Evolutionary conservation across 306 rosid species (phyloP).

Genomic region (Quillaja saponaria): DNA sequence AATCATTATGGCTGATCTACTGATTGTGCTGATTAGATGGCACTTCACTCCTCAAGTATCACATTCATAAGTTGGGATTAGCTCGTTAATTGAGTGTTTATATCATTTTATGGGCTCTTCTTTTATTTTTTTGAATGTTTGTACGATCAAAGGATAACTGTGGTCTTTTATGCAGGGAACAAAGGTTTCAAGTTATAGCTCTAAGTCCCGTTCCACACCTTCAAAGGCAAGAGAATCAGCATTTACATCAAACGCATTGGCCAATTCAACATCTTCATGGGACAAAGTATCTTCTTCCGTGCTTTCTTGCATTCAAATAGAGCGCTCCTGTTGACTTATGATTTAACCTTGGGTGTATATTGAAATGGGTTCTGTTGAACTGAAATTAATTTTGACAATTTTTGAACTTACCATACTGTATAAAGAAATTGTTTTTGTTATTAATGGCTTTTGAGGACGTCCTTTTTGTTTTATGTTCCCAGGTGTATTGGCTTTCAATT

Average conservation of each 20-base stretch:
- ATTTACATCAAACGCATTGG: conserved; percentile 31
- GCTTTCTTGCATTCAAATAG: conserved; percentile 10
- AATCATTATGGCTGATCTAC: too few relatives aligned
- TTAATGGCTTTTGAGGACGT: too few relatives aligned
- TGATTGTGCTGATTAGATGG: neutral
- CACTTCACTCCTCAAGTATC: neutral
- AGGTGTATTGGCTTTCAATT: conserved; percentile 91
- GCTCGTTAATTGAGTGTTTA: too few relatives aligned
- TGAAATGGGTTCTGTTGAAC: conserved; percentile 22
- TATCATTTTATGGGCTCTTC: conserved; percentile 5
- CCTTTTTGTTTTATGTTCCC: conserved; percentile 29
- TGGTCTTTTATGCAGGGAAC: conserved; percentile 49
- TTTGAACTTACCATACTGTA: too few relatives aligned
- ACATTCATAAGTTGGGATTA: conserved; percentile 2
- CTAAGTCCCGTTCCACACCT: conserved; percentile 54
- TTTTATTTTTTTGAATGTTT: conserved; percentile 12
- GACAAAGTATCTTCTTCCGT: conserved; percentile 55
- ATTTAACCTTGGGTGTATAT: neutral
- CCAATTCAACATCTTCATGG: conserved; percentile 56
- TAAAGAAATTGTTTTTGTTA: too few relatives aligned
- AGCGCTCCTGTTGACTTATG: conserved; percentile 10
- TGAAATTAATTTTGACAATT: conserved; percentile 9
- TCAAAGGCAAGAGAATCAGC: conserved; percentile 54
- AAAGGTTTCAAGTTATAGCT: conserved; percentile 60
- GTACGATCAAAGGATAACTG: conserved; percentile 18